Evolutionary conservation across 345 rosid species (phyloP).

Genomic region (Populus pruinosa): DNA sequence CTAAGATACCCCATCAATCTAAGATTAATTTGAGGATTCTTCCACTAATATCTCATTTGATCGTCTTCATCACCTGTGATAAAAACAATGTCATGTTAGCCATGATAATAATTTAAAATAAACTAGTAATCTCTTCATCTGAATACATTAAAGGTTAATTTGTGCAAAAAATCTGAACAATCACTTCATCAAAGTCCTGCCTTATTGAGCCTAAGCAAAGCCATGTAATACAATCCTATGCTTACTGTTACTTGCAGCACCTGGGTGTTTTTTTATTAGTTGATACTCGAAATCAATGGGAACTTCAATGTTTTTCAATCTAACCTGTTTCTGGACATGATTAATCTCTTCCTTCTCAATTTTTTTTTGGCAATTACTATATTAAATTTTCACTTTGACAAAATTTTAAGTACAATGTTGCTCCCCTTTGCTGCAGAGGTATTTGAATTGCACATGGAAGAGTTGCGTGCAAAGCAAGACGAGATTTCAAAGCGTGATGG

Average conservation of each 20-base stretch:
- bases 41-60: not conserved
- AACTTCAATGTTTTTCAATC: not conserved
- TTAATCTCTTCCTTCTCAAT: too few relatives aligned
- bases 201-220: not conserved
- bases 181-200: not conserved
- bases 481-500: constrained; percentile 75
- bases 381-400: not conserved
- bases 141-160: not conserved
- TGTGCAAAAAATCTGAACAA: not conserved
- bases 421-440: constrained; percentile 58
- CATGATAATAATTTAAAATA: not conserved
- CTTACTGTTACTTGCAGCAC: not conserved
- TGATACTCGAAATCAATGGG: not conserved
- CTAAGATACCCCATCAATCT: not conserved
- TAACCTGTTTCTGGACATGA: not conserved
- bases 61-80: not conserved
- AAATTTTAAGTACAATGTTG: not conserved
- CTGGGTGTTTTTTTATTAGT: not conserved
- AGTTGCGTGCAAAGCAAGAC: constrained; percentile 82
- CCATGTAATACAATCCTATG: not conserved
- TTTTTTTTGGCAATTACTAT: not conserved
- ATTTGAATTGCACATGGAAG: constrained; percentile 88
- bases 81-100: not conserved
- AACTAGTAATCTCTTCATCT: not conserved
- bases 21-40: not conserved